phyloP scores from a whole-genome alignment of 495 filamentous ascomycete species.

The Filosporella fistucella region DNA sequence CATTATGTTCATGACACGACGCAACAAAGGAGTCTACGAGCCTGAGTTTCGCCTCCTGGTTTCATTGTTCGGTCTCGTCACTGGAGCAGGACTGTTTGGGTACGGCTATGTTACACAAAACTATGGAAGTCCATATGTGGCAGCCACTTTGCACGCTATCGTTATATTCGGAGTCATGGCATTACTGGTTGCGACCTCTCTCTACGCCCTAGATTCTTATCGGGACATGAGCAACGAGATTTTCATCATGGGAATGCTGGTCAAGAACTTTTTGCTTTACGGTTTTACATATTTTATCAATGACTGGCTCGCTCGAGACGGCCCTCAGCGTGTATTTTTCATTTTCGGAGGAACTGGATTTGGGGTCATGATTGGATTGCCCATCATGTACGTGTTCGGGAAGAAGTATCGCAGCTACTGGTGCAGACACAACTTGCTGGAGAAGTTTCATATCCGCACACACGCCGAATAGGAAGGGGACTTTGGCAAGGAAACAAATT shows the following conservation, averaged over 20 bases:
- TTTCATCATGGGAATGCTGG: slow-evolving; percentile 36
- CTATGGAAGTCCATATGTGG: slow-evolving; percentile 33
- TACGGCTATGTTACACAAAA: slow-evolving; percentile 35
- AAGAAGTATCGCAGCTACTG: slow-evolving; percentile 4
- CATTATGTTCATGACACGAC: slow-evolving; percentile 32
- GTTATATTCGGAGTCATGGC: slow-evolving; percentile 37
- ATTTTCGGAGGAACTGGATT: slow-evolving; percentile 35
- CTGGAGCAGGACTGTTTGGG: slow-evolving; percentile 35
- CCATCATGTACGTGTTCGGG: slow-evolving; percentile 31
- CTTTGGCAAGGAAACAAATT: too few species aligned
- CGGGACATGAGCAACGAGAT: slow-evolving; percentile 35
- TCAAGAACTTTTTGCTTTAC: slow-evolving; percentile 38
- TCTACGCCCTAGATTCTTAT: slow-evolving; percentile 39
- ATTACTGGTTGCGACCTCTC: slow-evolving; percentile 31
- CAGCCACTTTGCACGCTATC: slow-evolving; percentile 36
- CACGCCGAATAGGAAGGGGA: too few species aligned
- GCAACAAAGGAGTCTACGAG: slow-evolving; percentile 37
- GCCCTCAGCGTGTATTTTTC: slow-evolving; percentile 33
- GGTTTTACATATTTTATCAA: slow-evolving; percentile 36
- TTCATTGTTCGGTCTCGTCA: slow-evolving; percentile 31
- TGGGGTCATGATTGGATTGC: slow-evolving; percentile 29
- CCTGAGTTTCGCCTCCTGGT: slow-evolving; percentile 43
- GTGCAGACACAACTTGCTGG: not conserved
- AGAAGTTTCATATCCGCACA: too few species aligned
- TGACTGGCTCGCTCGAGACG: slow-evolving; percentile 33